phyloP scores from a whole-genome alignment of 2,329 filamentous ascomycete genomes.

The Apiospora arundinis region DNA sequence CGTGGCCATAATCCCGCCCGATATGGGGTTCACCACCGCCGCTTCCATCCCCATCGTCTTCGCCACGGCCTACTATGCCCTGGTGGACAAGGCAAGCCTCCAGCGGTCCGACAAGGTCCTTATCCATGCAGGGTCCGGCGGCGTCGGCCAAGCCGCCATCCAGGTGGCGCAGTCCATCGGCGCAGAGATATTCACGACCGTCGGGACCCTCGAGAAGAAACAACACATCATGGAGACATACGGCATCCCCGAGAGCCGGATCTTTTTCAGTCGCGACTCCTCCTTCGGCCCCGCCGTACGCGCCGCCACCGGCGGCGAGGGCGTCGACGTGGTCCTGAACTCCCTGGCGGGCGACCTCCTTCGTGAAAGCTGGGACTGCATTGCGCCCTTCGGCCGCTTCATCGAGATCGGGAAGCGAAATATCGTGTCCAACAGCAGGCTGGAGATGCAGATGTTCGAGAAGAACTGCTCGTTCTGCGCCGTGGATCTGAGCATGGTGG shows the following conservation, averaged over 20 bases:
- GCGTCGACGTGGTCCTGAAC: constrained; percentile 40
- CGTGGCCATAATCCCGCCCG: not conserved
- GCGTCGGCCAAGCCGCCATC: constrained; percentile 23
- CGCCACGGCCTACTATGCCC: constrained; percentile 33
- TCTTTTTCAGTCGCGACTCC: constrained; percentile 34
- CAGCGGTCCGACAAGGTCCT: constrained; percentile 27
- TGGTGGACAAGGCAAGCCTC: constrained; percentile 33
- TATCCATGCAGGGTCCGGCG: constrained; percentile 33
- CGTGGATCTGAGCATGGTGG: constrained; percentile 24
- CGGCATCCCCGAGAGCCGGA: constrained; percentile 34
- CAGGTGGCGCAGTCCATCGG: constrained; percentile 22
- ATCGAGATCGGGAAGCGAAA: not conserved
- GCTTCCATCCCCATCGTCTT: not conserved
- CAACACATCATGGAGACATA: constrained; percentile 32
- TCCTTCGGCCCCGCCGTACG: constrained; percentile 33
- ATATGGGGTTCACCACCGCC: not conserved
- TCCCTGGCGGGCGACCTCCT: constrained; percentile 39
- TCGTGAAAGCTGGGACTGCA: not conserved
- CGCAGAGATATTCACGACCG: constrained; percentile 36
- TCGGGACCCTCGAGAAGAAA: constrained; percentile 34
- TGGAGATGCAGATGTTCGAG: not conserved
- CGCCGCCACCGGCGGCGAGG: constrained; percentile 28
- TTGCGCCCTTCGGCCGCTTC: not conserved
- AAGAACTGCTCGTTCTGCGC: not conserved
- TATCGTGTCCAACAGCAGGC: not conserved